These are phyloP conservation scores for Carex kokanica DNA, from an alignment of 176 grass and related monocot genomes.

Conservation along the genomic window DNA sequence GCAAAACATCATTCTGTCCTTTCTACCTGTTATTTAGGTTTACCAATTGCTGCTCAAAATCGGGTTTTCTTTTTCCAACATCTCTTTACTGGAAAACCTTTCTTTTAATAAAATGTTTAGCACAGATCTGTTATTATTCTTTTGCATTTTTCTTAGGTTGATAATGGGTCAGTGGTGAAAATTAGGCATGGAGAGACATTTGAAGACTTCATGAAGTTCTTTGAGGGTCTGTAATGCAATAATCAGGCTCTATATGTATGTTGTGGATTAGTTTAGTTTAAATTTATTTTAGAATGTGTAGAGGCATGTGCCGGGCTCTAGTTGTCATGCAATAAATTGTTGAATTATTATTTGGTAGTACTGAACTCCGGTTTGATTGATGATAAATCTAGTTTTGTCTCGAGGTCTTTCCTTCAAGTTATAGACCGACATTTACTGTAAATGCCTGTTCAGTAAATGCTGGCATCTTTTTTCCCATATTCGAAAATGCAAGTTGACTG, in stretches of 20 bases:
- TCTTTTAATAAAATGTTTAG: not conserved
- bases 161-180: conserved; percentile 55
- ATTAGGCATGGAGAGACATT: conserved; percentile 83
- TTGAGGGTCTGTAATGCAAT: conserved; percentile 52
- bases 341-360: not conserved
- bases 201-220: conserved; percentile 81
- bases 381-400: not conserved
- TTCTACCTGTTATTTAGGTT: not conserved
- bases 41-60: not conserved
- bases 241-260: not conserved
- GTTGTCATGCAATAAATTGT: conserved; percentile 10
- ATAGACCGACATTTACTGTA: not conserved
- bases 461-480: not conserved
- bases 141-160: conserved; percentile 18
- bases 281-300: not conserved
- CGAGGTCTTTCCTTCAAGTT: not conserved
- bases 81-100: not conserved
- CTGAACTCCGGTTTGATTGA: not conserved
- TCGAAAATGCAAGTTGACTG: not conserved
- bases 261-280: not conserved
- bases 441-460: not conserved
- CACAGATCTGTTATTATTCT: not conserved
- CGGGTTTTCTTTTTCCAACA: not conserved
- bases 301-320: not conserved
- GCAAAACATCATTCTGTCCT: not conserved